Base-by-base conservation (phyloP, 177 flowering plant genomes). In the Tripterygium wilfordii region DNA sequence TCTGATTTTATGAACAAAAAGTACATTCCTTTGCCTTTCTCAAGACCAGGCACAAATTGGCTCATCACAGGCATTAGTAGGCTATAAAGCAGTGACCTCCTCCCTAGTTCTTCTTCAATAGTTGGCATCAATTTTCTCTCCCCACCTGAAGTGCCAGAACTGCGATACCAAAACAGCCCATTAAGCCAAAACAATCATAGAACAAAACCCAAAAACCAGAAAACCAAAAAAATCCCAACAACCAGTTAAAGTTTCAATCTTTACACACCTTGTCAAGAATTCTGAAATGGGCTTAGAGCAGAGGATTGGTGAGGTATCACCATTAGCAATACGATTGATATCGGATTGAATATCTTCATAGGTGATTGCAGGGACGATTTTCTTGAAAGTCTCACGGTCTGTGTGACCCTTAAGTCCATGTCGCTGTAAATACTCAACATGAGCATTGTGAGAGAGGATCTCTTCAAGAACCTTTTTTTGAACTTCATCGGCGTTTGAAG, bases 131-230 rank as follows among this genome's bases (percentile, higher is more conserved):
- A 38, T 61, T 88, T 88, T 35, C 95, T 76, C 54, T 92, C 96
- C 12, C 96, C 98, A 0, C 78, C 96, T 1, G 98, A 92, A n/a
- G 98, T 92, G 51, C 97, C 96, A 18, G 98, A 88, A 58, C 91
- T 90, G 55, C n/a, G n/a, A n/a, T n/a, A n/a, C n/a, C n/a, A n/a
- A n/a, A n/a, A n/a, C n/a, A n/a, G n/a, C n/a, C n/a, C n/a, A 5
- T 21, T 40, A 21, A 40, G 10, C 43, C 35, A 27, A 27, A 46
- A 36, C 31, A 36, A 12, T 0, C 24, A 8, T 15, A 22, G 3
- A 20, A 8, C 8, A 2, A 19, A 47, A 48, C 5, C 16, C 16
- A 5, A 18, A 29, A 16, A 45, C 16, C 14, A 21, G 13, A 4
- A 54, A 36, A 38, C 22, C n/a, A 7, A 42, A 12, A 27, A 23